Base-by-base conservation (phyloP, 164 flowering plant genomes). In the Nymphaea colorata region DNA sequence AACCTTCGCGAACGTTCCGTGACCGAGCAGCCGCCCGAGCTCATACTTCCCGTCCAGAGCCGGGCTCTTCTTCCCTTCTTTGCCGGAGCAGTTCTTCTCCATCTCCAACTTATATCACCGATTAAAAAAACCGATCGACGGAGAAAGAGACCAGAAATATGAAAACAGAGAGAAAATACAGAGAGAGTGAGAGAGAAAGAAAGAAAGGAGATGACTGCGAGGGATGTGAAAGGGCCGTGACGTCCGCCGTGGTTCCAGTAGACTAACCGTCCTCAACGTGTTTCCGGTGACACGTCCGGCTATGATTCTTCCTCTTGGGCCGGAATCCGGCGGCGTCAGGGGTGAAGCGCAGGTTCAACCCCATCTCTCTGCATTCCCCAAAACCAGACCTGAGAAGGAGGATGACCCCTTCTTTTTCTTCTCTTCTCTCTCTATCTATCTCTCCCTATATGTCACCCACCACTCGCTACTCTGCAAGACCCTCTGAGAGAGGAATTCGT, bases 311-410 rank as follows among this genome's bases (percentile, higher is more conserved):
- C 68, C 62, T 67, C 64, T 71, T 67, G 53, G 68, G 68, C 25
- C 67, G 62, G 5, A 64, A 55, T 0, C 72, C 73, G 41, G 67
- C 66, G 2, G 71, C 62, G 62, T 82, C 82, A 78, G 79, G 67
- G 45, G 42, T 70, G 4, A 68, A 57, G 45, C 44, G 62, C 79
- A 67, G 69, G 61, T 66, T 14, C 64, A 62, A 36, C 44, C 77
- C 69, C 89, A 85, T 85, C 83, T 81, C 82, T 76, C 87, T 76
- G 86, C 89, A 85, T 85, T 85, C 89, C 86, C 86, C 61, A 43
- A 51, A 51, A 8, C 14, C 57, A 25, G 36, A 25, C 36, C 36
- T 25, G 36, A 25, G 36, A 25, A 25, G 36, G 36, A 25, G 36
- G 0, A 51, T 10, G 14, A 51, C 3, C 57, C 57, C 57, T 7